These are phyloP conservation scores for Neurospora discreta DNA, from an alignment of 495 filamentous ascomycete genomes.

Conservation along the genomic window DNA sequence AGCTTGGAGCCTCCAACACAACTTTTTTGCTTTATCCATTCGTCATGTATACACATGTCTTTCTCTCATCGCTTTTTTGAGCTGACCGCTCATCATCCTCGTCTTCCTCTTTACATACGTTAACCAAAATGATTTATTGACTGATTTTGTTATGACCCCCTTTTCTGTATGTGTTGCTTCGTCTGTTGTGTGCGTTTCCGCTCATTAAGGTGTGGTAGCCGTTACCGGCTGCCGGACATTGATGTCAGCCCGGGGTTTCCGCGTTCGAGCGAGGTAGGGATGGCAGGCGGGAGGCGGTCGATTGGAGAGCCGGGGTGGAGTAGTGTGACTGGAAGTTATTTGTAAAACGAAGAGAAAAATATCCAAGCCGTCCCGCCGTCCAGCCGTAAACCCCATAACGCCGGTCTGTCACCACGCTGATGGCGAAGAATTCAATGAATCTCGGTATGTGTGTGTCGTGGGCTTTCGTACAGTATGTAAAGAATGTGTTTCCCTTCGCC, in stretches of 20 bases:
- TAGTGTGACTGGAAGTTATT: not conserved
- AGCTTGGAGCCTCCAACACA: not conserved
- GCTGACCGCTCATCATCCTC: not conserved
- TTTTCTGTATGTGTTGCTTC: not conserved
- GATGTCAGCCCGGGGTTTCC: not conserved
- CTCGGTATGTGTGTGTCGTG: slow-evolving; percentile 20
- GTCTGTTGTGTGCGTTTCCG: not conserved
- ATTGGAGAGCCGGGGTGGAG: not conserved
- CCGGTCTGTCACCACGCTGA: slow-evolving; percentile 3
- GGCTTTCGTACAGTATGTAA: slow-evolving; percentile 25
- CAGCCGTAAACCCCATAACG: slow-evolving; percentile 6
- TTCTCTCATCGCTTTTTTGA: not conserved
- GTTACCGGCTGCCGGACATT: not conserved
- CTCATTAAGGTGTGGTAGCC: not conserved
- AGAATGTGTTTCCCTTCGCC: slow-evolving; percentile 20
- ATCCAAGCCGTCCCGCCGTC: slow-evolving; percentile 6
- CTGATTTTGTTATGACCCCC: not conserved
- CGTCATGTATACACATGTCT: not conserved
- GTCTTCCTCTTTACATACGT: not conserved
- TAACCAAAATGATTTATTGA: not conserved
- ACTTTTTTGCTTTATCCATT: not conserved
- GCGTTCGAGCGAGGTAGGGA: not conserved
- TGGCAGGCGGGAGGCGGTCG: not conserved
- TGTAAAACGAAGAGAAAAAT: slow-evolving; percentile 8
- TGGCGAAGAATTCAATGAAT: slow-evolving; percentile 15